These are phyloP conservation scores for Didymella arachidicola DNA, from an alignment of 2,329 filamentous ascomycete species.

Conservation along the genomic window DNA sequence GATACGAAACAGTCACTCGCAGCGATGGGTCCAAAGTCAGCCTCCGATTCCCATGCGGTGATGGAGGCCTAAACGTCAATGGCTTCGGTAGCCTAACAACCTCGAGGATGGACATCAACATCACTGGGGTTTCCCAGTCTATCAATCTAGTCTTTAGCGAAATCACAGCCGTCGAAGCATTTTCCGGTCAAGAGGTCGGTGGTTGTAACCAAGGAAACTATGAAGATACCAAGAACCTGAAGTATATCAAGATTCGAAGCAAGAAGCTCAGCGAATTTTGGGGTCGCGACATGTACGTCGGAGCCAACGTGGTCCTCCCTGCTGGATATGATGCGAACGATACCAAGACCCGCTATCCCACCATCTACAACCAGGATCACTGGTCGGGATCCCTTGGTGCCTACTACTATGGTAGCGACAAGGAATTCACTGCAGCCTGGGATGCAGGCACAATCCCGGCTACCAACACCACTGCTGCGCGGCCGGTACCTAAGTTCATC, in stretches of 20 bases:
- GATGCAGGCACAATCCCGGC: slow-evolving; percentile 42
- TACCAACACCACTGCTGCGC: slow-evolving; percentile 33
- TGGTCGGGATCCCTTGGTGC: slow-evolving; percentile 39
- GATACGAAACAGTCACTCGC: slow-evolving; percentile 47
- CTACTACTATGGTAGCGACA: slow-evolving; percentile 29
- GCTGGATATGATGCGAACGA: slow-evolving; percentile 45
- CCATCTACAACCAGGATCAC: slow-evolving; percentile 49
- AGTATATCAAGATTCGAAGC: slow-evolving; percentile 51
- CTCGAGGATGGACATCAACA: slow-evolving; percentile 29
- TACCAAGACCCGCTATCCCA: slow-evolving; percentile 43
- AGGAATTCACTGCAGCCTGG: slow-evolving; percentile 40
- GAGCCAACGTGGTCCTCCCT: slow-evolving; percentile 49
- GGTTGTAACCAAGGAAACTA: slow-evolving; percentile 53
- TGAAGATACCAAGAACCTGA: slow-evolving; percentile 43
- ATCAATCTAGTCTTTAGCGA: slow-evolving; percentile 45
- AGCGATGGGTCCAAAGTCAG: slow-evolving; percentile 49
- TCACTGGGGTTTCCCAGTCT: slow-evolving; percentile 41
- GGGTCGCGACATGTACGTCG: slow-evolving; percentile 49
- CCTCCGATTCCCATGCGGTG: slow-evolving; percentile 50
- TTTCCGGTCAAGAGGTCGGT: slow-evolving; percentile 48
- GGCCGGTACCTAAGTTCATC: slow-evolving; percentile 48
- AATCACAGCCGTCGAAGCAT: slow-evolving; percentile 30
- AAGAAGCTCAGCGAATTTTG: slow-evolving; percentile 48
- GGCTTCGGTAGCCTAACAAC: slow-evolving; percentile 46
- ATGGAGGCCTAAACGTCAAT: slow-evolving; percentile 42